A percentile compares a stretch with the other conserved stretches of the same genome.
Evolutionary conservation across 257 asterid species (phyloP).

Genomic region (Rehmannia glutinosa): DNA sequence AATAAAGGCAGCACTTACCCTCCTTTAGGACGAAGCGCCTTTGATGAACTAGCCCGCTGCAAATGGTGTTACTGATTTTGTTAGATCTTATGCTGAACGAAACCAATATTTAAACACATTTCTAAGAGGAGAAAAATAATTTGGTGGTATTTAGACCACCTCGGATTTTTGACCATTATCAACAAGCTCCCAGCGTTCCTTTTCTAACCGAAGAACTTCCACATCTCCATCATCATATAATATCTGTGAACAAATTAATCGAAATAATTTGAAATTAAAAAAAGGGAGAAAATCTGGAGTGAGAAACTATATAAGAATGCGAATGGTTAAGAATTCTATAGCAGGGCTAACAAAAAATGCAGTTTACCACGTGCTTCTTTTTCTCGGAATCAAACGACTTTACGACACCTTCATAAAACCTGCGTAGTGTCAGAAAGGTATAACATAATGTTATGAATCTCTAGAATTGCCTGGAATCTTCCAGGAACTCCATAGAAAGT

Average conservation of each 20-base stretch:
- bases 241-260: constrained; percentile 15
- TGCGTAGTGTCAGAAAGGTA: constrained; percentile 29
- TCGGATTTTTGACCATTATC: constrained; percentile 23
- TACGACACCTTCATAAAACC: constrained; percentile 87
- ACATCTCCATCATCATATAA: constrained; percentile 52
- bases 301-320: not conserved
- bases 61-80: constrained; percentile 27
- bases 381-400: constrained; percentile 84
- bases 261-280: not conserved
- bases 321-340: not conserved
- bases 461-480: constrained; percentile 2
- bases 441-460: constrained; percentile 8
- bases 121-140: constrained; percentile 1
- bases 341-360: constrained; percentile 14
- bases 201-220: constrained; percentile 46
- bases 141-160: constrained; percentile 28
- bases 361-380: constrained; percentile 84
- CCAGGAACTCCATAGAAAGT: not conserved
- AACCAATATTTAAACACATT: not conserved
- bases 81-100: constrained; percentile 26
- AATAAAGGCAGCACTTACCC: constrained; percentile 50
- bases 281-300: not conserved
- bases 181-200: constrained; percentile 46
- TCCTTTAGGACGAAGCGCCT: constrained; percentile 38
- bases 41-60: constrained; percentile 63